A percentile compares a stretch with the other conserved stretches of the same genome.
Evolutionary conservation across 768 basidiomycete genomes (phyloP).

Genomic region (Suillus subluteus): DNA sequence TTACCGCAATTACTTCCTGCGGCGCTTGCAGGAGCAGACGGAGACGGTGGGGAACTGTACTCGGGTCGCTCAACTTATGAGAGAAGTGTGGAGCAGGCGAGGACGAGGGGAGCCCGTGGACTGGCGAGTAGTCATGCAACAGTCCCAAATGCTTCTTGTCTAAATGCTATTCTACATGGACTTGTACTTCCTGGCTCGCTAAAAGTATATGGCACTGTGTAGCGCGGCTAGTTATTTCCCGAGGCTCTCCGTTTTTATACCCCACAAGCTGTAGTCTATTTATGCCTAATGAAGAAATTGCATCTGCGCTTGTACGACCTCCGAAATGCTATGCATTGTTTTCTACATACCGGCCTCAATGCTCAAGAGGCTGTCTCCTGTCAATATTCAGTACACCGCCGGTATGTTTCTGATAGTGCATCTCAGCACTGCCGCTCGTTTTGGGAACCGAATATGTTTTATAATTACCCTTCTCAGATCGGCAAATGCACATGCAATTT

Average conservation of each 20-base stretch:
- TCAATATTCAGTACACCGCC: not conserved
- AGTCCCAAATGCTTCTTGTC: constrained; percentile 57
- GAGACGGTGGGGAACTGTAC: constrained; percentile 67
- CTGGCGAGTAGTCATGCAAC: constrained; percentile 63
- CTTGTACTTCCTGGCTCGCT: not conserved
- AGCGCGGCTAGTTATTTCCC: not conserved
- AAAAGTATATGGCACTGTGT: not conserved
- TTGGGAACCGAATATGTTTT: not conserved
- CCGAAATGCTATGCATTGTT: constrained; percentile 1
- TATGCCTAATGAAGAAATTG: not conserved
- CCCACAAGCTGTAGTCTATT: constrained; percentile 1
- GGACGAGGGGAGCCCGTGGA: constrained; percentile 46
- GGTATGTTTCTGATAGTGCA: not conserved
- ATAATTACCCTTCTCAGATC: not conserved
- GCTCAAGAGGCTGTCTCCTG: not conserved
- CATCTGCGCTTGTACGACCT: not conserved
- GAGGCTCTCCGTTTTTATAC: not conserved
- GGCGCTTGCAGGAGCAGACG: constrained; percentile 49
- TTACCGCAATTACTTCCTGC: constrained; percentile 47
- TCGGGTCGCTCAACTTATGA: constrained; percentile 56
- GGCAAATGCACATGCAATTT: not conserved
- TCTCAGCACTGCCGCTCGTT: not conserved
- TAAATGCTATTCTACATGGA: not conserved
- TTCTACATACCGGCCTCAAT: not conserved
- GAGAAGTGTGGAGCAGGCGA: constrained; percentile 57